Conservation (phyloP, 192 early-diverging fungal species). For the Nowakowskiella sp. region DNA sequence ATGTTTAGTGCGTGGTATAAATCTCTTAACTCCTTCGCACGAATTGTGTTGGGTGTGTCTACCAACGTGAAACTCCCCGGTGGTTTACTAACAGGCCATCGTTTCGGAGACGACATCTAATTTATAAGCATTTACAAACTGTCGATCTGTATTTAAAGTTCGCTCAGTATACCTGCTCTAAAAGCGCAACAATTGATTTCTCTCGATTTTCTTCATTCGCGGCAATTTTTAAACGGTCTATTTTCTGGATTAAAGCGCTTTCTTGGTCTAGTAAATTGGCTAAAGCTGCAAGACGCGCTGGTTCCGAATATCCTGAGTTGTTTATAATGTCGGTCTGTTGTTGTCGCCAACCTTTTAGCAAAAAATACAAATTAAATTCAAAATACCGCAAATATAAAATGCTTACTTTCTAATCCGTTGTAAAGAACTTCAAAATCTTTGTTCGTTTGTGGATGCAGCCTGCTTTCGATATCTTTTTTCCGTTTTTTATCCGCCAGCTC, state of each 20-base stretch:
- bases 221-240: slow-evolving; percentile 46
- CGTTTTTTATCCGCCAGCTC: slow-evolving; percentile 39
- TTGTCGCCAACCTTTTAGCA: slow-evolving; percentile 36
- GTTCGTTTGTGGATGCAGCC: slow-evolving; percentile 41
- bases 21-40: slow-evolving; percentile 50
- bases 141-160: neutral
- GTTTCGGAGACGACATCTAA: slow-evolving; percentile 19
- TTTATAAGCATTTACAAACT: neutral
- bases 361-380: neutral
- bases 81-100: slow-evolving; percentile 4
- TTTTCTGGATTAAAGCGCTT: slow-evolving; percentile 49
- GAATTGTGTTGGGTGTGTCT: slow-evolving; percentile 50
- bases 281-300: slow-evolving; percentile 43
- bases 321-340: slow-evolving; percentile 50
- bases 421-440: slow-evolving; percentile 56
- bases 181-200: slow-evolving; percentile 25
- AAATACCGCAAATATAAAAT: neutral
- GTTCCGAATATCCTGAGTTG: slow-evolving; percentile 35
- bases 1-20: slow-evolving; percentile 49
- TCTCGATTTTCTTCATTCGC: slow-evolving; percentile 48
- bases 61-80: slow-evolving; percentile 24
- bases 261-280: slow-evolving; percentile 53
- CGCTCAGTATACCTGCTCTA: slow-evolving; percentile 32
- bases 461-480: slow-evolving; percentile 38
- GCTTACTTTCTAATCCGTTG: slow-evolving; percentile 48